Evolutionary conservation across 1,284 basidiomycete genomes (phyloP).

Genomic region (Pisolithus thermaeus): DNA sequence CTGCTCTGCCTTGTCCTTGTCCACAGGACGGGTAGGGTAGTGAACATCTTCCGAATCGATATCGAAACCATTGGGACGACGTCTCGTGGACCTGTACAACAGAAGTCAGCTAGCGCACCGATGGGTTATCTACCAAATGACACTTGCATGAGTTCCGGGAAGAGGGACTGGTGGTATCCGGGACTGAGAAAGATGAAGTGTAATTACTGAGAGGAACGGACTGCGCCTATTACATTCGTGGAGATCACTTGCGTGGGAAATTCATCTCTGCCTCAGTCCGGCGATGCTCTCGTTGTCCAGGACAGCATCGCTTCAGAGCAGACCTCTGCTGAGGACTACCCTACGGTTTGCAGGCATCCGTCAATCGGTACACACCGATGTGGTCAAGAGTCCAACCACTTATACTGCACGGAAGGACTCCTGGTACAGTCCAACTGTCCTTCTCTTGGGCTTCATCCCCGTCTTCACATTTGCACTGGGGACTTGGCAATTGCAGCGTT

Average conservation of each 20-base stretch:
- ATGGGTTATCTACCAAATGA: background rate
- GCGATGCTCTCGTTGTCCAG: conserved; percentile 16
- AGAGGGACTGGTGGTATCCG: background rate
- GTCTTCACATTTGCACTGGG: conserved; percentile 90
- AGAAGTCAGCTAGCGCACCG: conserved; percentile 18
- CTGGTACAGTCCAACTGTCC: conserved; percentile 65
- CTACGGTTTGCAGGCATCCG: conserved; percentile 2
- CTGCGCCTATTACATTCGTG: background rate
- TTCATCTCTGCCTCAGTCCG: background rate
- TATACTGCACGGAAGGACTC: conserved; percentile 55
- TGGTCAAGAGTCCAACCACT: conserved; percentile 6
- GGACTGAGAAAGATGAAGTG: conserved; percentile 3
- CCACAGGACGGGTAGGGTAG: conserved; percentile 91
- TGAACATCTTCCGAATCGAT: conserved; percentile 70
- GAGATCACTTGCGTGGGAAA: conserved; percentile 19
- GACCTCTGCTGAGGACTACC: conserved; percentile 6
- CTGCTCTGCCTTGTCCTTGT: conserved; percentile 93
- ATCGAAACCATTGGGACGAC: conserved; percentile 49
- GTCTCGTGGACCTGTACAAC: conserved; percentile 25
- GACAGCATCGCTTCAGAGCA: conserved; percentile 6
- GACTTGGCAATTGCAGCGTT: conserved; percentile 87
- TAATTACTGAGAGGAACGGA: conserved; percentile 8
- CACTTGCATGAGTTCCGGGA: conserved; percentile 23
- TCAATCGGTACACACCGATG: conserved; percentile 14
- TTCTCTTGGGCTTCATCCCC: conserved; percentile 83